These are phyloP conservation scores for Olyra latifolia DNA, from an alignment of 176 grass and related monocot species.

Conservation along the genomic window DNA sequence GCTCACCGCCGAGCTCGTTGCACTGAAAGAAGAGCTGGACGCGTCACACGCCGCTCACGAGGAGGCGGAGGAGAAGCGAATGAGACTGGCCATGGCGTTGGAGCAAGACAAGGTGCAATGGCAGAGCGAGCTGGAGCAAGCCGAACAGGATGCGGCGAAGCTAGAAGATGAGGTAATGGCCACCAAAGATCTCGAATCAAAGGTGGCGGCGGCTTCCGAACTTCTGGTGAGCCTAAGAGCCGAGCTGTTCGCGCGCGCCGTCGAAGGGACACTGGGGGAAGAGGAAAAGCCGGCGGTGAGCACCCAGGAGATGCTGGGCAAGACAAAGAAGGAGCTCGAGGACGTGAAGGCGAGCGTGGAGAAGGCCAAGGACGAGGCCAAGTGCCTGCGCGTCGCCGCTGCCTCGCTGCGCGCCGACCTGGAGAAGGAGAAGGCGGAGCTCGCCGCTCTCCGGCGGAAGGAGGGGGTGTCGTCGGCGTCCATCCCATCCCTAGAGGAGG, in stretches of 20 bases:
- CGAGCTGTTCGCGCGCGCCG: constrained; percentile 46
- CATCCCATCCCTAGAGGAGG: constrained; percentile 54
- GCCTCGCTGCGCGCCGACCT: constrained; percentile 52
- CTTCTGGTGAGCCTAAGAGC: constrained; percentile 48
- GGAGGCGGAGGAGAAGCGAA: constrained; percentile 58
- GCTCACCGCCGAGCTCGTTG: constrained; percentile 47
- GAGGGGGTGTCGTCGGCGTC: constrained; percentile 21
- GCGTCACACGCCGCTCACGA: constrained; percentile 47
- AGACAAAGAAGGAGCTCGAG: constrained; percentile 46
- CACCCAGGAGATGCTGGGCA: not conserved
- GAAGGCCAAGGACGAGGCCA: constrained; percentile 50
- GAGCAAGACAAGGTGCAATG: constrained; percentile 56
- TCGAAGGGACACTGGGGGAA: constrained; percentile 24
- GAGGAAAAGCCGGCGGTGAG: constrained; percentile 23
- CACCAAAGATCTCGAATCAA: constrained; percentile 48
- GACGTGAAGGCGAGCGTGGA: constrained; percentile 51
- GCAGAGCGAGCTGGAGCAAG: constrained; percentile 58
- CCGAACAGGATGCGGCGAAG: constrained; percentile 37
- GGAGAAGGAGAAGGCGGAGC: constrained; percentile 45
- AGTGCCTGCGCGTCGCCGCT: constrained; percentile 47
- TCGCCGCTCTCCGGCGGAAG: constrained; percentile 39
- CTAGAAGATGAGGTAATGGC: constrained; percentile 35
- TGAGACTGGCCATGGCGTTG: constrained; percentile 33
- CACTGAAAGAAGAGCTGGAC: constrained; percentile 40
- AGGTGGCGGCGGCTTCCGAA: constrained; percentile 43